phyloP scores from a whole-genome alignment of 164 flowering plant species.

The Kalanchoe fedtschenkoi region DNA sequence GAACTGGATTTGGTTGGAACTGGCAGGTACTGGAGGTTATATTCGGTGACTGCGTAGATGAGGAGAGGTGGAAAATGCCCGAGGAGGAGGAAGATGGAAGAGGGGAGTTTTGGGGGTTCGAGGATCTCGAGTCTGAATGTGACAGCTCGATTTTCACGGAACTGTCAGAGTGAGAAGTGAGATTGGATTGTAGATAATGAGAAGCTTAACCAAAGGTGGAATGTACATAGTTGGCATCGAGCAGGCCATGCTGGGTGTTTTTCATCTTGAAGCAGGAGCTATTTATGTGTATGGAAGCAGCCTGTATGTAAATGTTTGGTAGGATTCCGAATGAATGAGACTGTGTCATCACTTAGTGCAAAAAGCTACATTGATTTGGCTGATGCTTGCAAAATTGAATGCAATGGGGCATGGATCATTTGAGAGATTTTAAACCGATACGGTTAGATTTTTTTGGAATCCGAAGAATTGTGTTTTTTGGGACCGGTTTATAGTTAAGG shows the following conservation, averaged over 20 bases:
- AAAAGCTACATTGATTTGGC: neutral
- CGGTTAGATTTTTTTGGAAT: too few relatives aligned
- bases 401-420: too few relatives aligned
- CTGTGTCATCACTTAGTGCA: neutral
- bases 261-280: neutral
- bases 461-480: too few relatives aligned
- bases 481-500: too few relatives aligned
- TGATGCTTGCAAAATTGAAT: neutral
- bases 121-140: constrained; percentile 72
- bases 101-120: constrained; percentile 73
- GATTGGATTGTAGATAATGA: neutral
- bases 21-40: constrained; percentile 63
- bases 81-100: constrained; percentile 49
- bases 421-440: too few relatives aligned
- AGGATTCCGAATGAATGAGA: neutral
- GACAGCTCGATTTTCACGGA: constrained; percentile 16
- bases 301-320: neutral
- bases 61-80: constrained; percentile 69
- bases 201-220: neutral
- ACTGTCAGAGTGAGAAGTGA: neutral
- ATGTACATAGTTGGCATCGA: neutral
- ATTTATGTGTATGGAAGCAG: neutral
- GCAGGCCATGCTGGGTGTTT: neutral
- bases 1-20: neutral
- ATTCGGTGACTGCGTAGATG: constrained; percentile 29